Percentiles rank a stretch among this genome's conserved stretches.
phyloP scores from a whole-genome alignment of 2,329 filamentous ascomycete species.

The Davidsoniella virescens region DNA sequence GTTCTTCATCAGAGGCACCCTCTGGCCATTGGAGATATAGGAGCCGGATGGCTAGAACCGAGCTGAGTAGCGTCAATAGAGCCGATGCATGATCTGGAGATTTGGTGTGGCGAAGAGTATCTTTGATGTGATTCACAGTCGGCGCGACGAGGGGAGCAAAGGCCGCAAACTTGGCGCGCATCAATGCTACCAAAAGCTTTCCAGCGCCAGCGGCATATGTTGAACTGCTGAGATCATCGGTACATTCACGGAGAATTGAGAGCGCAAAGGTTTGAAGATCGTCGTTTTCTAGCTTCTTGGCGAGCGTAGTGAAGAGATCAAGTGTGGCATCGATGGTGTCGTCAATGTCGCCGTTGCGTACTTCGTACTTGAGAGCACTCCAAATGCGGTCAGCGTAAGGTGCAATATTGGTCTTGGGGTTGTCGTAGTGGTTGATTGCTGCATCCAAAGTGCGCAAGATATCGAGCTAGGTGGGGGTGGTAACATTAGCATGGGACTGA shows the following conservation, averaged over 20 bases:
- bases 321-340: conserved; percentile 41
- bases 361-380: conserved; percentile 46
- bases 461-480: conserved; percentile 26
- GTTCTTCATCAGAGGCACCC: conserved; percentile 22
- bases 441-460: conserved; percentile 39
- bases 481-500: background rate
- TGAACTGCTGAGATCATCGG: conserved; percentile 35
- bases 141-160: conserved; percentile 33
- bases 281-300: conserved; percentile 28
- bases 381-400: conserved; percentile 37
- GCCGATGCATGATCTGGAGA: conserved; percentile 34
- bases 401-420: conserved; percentile 29
- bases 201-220: conserved; percentile 37
- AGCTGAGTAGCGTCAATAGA: conserved; percentile 33
- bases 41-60: conserved; percentile 31
- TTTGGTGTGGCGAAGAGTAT: conserved; percentile 34
- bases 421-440: conserved; percentile 33
- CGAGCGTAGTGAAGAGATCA: conserved; percentile 34
- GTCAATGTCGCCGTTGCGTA: conserved; percentile 42
- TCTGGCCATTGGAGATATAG: conserved; percentile 20
- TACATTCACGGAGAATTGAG: conserved; percentile 35
- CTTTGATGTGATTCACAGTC: conserved; percentile 31
- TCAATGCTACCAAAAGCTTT: conserved; percentile 33
- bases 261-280: conserved; percentile 30
- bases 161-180: conserved; percentile 30